These are phyloP conservation scores for Platismatia glauca DNA, from an alignment of 495 filamentous ascomycete genomes.

Conservation along the genomic window DNA sequence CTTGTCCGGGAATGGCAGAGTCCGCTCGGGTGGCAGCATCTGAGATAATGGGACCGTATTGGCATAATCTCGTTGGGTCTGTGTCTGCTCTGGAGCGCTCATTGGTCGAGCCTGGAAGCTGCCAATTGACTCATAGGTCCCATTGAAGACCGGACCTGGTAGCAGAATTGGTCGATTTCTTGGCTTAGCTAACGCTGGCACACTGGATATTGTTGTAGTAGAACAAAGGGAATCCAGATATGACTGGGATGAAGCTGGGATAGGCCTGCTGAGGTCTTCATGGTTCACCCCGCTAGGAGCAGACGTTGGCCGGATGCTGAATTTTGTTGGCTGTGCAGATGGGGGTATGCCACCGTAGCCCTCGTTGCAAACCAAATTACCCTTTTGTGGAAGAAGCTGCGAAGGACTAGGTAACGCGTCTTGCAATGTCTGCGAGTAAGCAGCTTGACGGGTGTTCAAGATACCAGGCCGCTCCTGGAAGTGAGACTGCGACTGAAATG, in stretches of 20 bases:
- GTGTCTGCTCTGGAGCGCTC: slow-evolving; percentile 13
- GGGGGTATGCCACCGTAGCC: neutral
- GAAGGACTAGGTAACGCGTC: neutral
- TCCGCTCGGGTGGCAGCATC: slow-evolving; percentile 39
- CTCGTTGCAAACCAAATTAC: neutral
- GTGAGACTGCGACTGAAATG: neutral
- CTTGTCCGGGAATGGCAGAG: slow-evolving; percentile 35
- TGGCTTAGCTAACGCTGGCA: neutral
- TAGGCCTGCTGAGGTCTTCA: neutral
- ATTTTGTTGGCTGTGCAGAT: neutral
- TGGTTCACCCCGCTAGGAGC: neutral
- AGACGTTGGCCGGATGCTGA: neutral
- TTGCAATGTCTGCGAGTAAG: neutral
- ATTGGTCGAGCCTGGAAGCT: slow-evolving; percentile 13
- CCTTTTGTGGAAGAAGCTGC: neutral
- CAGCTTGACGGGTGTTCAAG: neutral
- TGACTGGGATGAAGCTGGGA: neutral
- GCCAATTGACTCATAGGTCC: slow-evolving; percentile 1
- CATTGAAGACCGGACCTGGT: slow-evolving; percentile 1
- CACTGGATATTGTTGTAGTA: neutral
- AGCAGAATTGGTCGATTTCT: neutral
- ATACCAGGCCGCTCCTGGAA: neutral
- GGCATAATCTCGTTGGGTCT: neutral
- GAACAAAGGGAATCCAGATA: neutral
- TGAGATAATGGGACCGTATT: slow-evolving; percentile 26